A percentile compares a stretch with the other conserved stretches of the same genome.
Evolutionary conservation across 73 alveolate genomes (phyloP).

Genomic region (Paramecium biaurelia): DNA sequence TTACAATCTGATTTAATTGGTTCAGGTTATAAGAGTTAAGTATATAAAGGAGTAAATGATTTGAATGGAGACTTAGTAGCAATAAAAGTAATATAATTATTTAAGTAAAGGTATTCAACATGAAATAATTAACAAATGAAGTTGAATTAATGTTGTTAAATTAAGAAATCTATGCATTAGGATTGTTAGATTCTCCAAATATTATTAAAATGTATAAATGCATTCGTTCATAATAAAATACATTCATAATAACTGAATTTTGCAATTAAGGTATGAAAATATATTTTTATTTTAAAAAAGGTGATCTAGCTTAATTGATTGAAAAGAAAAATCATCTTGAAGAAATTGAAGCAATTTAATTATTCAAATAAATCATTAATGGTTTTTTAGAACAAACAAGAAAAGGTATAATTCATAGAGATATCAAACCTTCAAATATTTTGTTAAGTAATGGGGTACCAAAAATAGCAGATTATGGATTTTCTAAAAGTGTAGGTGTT

Average conservation of each 20-base stretch:
- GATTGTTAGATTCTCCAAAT: slow-evolving; percentile 24
- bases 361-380: background rate
- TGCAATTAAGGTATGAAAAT: slow-evolving; percentile 50
- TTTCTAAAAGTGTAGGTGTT: slow-evolving; percentile 48
- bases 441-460: slow-evolving; percentile 53
- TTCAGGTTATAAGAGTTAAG: background rate
- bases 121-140: slow-evolving; percentile 50
- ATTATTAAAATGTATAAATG: slow-evolving; percentile 10
- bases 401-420: slow-evolving; percentile 68
- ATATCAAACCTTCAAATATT: slow-evolving; percentile 65
- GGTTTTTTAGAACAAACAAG: slow-evolving; percentile 41
- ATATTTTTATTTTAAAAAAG: background rate
- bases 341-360: slow-evolving; percentile 14
- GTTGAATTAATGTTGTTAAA: slow-evolving; percentile 25
- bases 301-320: slow-evolving; percentile 28
- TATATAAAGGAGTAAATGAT: slow-evolving; percentile 5
- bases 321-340: background rate
- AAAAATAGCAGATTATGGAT: slow-evolving; percentile 65
- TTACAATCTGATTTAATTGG: background rate
- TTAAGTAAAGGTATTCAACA: slow-evolving; percentile 13
- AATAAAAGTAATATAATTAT: slow-evolving; percentile 26
- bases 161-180: slow-evolving; percentile 41
- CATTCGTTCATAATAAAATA: background rate
- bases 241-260: slow-evolving; percentile 52
- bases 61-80: slow-evolving; percentile 41